Evolutionary conservation across 306 rosid species (phyloP), one percentile per base, ranked within the genome.

Genomic region (Gynostemma pentaphyllum): DNA sequence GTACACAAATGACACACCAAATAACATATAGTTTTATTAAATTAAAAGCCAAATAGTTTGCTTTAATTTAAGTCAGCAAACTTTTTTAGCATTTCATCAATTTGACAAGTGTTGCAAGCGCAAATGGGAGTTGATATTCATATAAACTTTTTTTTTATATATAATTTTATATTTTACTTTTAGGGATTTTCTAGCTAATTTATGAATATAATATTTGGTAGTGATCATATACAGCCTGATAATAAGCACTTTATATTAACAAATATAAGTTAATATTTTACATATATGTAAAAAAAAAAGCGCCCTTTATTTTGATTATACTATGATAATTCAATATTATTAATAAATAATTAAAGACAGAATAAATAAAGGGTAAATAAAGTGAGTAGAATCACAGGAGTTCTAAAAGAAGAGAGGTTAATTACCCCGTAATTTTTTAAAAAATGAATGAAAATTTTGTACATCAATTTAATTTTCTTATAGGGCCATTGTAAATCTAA

Each of bases 91-190:
- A 54, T 28, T 30, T 15, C 16, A 36, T 57, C 46, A 32, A 55
- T 55, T 56, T 14, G 63, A 56, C 63, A 32, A 56, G 61, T 53
- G 40, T 37, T 53, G 10, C 39, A 27, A 28, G 23, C 12, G n/a
- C 60, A 55, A 55, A 45, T 57, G 64, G 64, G 64, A 21, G 46
- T 21, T 57, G 16, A 57, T 36, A 57, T 57, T 57, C 46, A n/a
- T n/a, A n/a, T n/a, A n/a, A n/a, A n/a, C n/a, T n/a, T n/a, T n/a
- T n/a, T n/a, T n/a, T n/a, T n/a, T n/a, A n/a, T n/a, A n/a, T n/a
- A n/a, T n/a, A n/a, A n/a, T n/a, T 34, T 18, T 57, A 28, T 19
- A 21, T 21, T 59, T 36, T 59, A 18, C 46, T 37, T 22, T 37
- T 34, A 9, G 1, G 21, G 28, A 59, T 13, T 57, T 36, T 36